Conservation (phyloP, 257 asterid genomes). For the Fraxinus pennsylvanica region DNA sequence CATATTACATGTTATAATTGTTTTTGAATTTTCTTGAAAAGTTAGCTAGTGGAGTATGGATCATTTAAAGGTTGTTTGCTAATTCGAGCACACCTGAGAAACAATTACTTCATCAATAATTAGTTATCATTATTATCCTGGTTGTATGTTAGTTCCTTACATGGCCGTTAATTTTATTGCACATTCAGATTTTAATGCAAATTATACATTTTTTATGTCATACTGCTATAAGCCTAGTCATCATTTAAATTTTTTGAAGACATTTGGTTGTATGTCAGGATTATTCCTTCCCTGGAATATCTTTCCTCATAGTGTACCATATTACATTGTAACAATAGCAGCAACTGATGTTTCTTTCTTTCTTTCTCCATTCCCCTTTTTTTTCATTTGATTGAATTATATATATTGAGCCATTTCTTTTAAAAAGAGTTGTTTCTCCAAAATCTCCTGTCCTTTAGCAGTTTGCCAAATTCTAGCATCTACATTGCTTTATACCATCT, state of each 20-base stretch:
- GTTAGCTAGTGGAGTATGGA: not conserved
- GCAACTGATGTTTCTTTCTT: not conserved
- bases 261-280: not conserved
- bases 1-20: not conserved
- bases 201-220: not conserved
- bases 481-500: conserved; percentile 12
- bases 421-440: not conserved
- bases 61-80: not conserved
- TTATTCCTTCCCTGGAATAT: conserved; percentile 11
- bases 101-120: not conserved
- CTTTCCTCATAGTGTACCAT: not conserved
- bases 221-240: not conserved
- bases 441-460: conserved; percentile 14
- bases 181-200: not conserved
- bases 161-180: not conserved
- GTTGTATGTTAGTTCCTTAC: not conserved
- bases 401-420: conserved; percentile 1
- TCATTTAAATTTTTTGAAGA: conserved; percentile 2
- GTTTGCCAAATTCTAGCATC: not conserved
- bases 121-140: conserved; percentile 1
- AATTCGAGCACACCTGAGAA: conserved; percentile 7
- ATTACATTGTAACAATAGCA: not conserved
- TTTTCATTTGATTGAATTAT: not conserved
- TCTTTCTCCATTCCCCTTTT: not conserved
- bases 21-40: not conserved